Evolutionary conservation across 495 filamentous ascomycete species (phyloP).

Genomic region (Trichoderma orchidacearum): DNA sequence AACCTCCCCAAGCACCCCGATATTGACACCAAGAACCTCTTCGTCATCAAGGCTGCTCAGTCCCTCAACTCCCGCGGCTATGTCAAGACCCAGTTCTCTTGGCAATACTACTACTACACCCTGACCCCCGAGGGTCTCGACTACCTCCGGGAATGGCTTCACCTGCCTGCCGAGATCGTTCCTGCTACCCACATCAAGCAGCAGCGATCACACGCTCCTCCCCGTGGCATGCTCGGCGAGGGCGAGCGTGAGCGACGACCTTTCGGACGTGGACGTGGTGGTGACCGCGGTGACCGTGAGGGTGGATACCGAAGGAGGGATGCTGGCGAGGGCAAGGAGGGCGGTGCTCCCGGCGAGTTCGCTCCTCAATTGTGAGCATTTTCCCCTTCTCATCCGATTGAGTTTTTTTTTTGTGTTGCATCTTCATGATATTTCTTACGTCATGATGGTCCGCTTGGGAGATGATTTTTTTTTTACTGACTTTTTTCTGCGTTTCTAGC

Average conservation of each 20-base stretch:
- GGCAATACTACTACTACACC: conserved; percentile 99
- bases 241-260: conserved; percentile 70
- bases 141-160: conserved; percentile 99
- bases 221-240: conserved; percentile 94
- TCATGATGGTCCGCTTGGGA: too few species aligned
- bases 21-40: conserved; percentile 98
- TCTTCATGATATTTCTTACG: too few species aligned
- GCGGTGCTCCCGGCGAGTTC: conserved; percentile 88
- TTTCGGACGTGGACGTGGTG: conserved; percentile 43
- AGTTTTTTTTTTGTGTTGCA: background rate
- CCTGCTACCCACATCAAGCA: conserved; percentile 99
- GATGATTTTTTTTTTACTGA: background rate
- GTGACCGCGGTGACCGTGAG: conserved; percentile 58
- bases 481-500: conserved; percentile 24
- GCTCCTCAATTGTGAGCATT: conserved; percentile 71
- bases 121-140: conserved; percentile 98
- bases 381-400: background rate
- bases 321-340: conserved; percentile 85
- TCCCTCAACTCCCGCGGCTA: conserved; percentile 94
- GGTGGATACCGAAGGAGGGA: conserved; percentile 86
- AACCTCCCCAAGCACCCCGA: conserved; percentile 86
- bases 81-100: conserved; percentile 99
- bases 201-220: conserved; percentile 95
- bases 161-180: conserved; percentile 98
- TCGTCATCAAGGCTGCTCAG: conserved; percentile 95